Conservation (phyloP, 164 flowering plant genomes). For the Magnolia kwangsiensis region DNA sequence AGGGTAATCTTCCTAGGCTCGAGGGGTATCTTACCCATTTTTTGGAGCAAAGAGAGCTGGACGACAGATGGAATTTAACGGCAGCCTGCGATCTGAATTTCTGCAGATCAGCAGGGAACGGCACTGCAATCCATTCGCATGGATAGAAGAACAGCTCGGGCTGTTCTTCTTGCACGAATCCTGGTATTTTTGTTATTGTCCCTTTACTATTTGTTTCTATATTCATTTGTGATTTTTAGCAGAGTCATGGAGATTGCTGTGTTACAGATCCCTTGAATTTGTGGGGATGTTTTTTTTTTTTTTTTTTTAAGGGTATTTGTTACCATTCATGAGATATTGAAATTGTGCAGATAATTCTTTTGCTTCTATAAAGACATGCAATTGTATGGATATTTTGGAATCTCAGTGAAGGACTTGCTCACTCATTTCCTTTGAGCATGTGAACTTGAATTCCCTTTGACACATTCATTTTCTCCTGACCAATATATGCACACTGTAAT, state of each 20-base stretch:
- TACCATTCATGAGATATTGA: constrained; percentile 50
- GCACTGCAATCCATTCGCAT: neutral
- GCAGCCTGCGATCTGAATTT: neutral
- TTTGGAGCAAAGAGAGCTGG: constrained; percentile 8
- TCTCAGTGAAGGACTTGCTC: neutral
- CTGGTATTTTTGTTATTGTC: constrained; percentile 6
- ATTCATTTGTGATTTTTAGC: constrained; percentile 30
- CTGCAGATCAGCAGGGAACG: neutral
- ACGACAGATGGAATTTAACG: neutral
- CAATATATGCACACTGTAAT: too few relatives aligned
- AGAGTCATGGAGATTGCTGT: constrained; percentile 36
- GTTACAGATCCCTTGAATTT: constrained; percentile 37
- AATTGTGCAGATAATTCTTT: constrained; percentile 64
- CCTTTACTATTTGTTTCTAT: constrained; percentile 16
- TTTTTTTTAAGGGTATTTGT: constrained; percentile 39
- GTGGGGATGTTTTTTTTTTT: constrained; percentile 20
- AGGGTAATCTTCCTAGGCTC: constrained; percentile 18
- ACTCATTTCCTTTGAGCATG: neutral
- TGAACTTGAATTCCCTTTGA: neutral
- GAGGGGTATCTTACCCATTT: constrained; percentile 17
- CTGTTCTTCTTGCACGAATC: constrained; percentile 15
- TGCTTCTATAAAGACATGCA: neutral
- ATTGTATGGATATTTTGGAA: neutral
- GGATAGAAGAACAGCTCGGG: constrained; percentile 6
- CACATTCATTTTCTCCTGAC: too few relatives aligned